phyloP scores from a whole-genome alignment of 768 basidiomycete genomes.

The Lactarius tabidus region DNA sequence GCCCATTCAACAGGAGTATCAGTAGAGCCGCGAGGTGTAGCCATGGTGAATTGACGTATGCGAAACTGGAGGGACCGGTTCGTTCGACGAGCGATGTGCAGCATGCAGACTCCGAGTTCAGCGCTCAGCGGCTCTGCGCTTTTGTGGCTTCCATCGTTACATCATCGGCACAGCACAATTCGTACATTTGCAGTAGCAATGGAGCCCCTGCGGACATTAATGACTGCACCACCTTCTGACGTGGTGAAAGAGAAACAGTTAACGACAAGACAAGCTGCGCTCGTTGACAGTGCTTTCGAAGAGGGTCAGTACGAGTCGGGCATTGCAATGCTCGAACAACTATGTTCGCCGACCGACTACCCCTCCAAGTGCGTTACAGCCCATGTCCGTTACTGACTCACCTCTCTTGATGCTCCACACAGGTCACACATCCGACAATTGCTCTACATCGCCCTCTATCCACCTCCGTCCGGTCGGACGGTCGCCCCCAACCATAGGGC shows the following conservation, averaged over 20 bases:
- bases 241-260: constrained; percentile 13
- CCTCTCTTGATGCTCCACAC: neutral
- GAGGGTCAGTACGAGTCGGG: constrained; percentile 73
- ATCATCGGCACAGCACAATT: neutral
- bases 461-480: constrained; percentile 10
- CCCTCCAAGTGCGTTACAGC: constrained; percentile 50
- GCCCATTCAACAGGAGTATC: constrained; percentile 23
- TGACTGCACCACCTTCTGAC: constrained; percentile 3
- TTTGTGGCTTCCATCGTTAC: neutral
- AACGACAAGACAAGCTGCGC: constrained; percentile 29
- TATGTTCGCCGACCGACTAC: constrained; percentile 53
- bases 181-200: neutral
- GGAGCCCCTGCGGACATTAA: neutral
- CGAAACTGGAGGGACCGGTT: constrained; percentile 20
- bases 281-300: constrained; percentile 72
- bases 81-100: constrained; percentile 22
- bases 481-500: neutral
- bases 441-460: constrained; percentile 27
- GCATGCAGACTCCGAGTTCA: neutral
- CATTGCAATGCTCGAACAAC: constrained; percentile 55
- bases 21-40: constrained; percentile 15
- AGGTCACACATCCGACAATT: constrained; percentile 26
- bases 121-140: neutral
- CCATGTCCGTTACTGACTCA: neutral
- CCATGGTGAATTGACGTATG: constrained; percentile 26